Evolutionary conservation across 805 yeast species (phyloP).

Genomic region (Kodamaea laetipori): DNA sequence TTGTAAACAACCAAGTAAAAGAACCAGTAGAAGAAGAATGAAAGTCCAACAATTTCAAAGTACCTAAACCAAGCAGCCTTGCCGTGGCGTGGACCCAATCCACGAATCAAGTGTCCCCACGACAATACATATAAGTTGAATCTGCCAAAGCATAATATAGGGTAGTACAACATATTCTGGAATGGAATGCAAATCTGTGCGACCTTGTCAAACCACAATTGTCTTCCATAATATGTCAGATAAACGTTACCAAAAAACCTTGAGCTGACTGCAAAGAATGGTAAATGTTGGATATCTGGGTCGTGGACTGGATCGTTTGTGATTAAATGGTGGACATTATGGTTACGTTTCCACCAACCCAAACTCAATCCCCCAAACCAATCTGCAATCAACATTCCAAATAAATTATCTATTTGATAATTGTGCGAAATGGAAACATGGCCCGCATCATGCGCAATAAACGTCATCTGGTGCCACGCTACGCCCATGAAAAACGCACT

Average conservation of each 20-base stretch:
- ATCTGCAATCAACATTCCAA: constrained; percentile 74
- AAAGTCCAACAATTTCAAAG: constrained; percentile 69
- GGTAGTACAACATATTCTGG: constrained; percentile 74
- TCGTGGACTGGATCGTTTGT: constrained; percentile 95
- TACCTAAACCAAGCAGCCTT: constrained; percentile 86
- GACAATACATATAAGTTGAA: constrained; percentile 82
- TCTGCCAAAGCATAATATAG: constrained; percentile 78
- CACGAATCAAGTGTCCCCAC: constrained; percentile 73
- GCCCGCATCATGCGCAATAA: constrained; percentile 89
- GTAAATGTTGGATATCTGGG: constrained; percentile 91
- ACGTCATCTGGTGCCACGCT: constrained; percentile 88
- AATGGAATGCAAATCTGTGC: constrained; percentile 61
- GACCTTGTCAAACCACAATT: constrained; percentile 64
- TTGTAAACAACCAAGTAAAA: constrained; percentile 63
- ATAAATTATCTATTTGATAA: constrained; percentile 70
- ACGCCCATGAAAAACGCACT: constrained; percentile 71
- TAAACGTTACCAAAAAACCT: constrained; percentile 67
- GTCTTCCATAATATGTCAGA: constrained; percentile 77
- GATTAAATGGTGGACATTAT: constrained; percentile 87
- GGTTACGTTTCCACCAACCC: constrained; percentile 96
- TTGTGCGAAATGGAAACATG: constrained; percentile 82
- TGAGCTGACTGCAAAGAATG: constrained; percentile 84
- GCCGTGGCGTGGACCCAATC: constrained; percentile 78
- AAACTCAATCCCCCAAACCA: constrained; percentile 85
- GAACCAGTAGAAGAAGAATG: constrained; percentile 78